phyloP scores from a whole-genome alignment of 2,329 filamentous ascomycete species.

The Ustulina deusta region DNA sequence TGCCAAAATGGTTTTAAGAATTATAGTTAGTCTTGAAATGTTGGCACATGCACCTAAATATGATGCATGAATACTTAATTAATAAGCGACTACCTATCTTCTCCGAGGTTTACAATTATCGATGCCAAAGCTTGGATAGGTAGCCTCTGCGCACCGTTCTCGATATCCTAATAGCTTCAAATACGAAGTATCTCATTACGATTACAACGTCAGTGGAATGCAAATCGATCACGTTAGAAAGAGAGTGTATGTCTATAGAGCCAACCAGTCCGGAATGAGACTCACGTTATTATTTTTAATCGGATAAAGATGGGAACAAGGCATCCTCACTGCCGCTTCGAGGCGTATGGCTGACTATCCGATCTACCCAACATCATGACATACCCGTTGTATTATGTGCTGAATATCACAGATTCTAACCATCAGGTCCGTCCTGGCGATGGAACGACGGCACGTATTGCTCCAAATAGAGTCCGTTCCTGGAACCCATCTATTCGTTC shows the following conservation, averaged over 20 bases:
- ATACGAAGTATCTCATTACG: background rate
- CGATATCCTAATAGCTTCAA: background rate
- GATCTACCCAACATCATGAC: too few relatives aligned
- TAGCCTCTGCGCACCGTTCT: background rate
- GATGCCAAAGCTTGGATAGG: background rate
- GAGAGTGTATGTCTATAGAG: too few relatives aligned
- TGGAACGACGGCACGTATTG: background rate
- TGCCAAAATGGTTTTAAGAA: background rate
- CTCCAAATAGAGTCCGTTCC: background rate
- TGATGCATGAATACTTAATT: background rate
- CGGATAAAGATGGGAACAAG: too few relatives aligned
- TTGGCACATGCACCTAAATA: slow-evolving; percentile 1
- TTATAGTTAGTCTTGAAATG: background rate
- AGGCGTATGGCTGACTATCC: too few relatives aligned
- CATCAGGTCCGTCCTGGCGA: too few relatives aligned
- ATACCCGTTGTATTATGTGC: too few relatives aligned
- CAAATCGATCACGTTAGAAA: background rate
- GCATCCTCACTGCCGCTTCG: too few relatives aligned
- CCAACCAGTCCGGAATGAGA: too few relatives aligned
- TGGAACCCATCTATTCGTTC: background rate
- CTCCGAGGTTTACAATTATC: too few relatives aligned
- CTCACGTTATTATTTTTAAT: too few relatives aligned
- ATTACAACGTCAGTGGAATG: too few relatives aligned
- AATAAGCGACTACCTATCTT: background rate
- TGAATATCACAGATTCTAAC: background rate